phyloP scores from a whole-genome alignment of 768 basidiomycete genomes.

The Myochromella boudieri region DNA sequence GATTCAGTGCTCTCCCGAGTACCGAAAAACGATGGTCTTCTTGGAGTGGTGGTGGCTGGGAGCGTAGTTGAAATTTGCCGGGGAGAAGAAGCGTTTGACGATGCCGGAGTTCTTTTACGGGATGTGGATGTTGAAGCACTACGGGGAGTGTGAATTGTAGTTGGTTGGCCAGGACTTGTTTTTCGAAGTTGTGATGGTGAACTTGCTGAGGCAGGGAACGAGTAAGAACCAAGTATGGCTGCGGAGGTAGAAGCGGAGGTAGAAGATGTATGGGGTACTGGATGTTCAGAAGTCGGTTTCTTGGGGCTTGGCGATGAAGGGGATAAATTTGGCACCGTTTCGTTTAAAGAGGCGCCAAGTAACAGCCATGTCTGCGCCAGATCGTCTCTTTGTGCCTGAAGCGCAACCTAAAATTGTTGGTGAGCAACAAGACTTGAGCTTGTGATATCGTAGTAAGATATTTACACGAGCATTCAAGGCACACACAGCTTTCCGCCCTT shows the following conservation, averaged over 20 bases:
- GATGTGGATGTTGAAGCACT: slow-evolving; percentile 39
- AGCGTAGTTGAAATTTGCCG: slow-evolving; percentile 40
- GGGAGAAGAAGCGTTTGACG: slow-evolving; percentile 61
- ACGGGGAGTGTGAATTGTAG: slow-evolving; percentile 19
- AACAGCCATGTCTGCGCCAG: slow-evolving; percentile 71
- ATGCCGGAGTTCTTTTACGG: slow-evolving; percentile 53
- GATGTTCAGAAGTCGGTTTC: slow-evolving; percentile 9
- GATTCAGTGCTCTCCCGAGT: slow-evolving; percentile 35
- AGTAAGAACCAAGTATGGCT: slow-evolving; percentile 27
- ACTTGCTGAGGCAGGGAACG: slow-evolving; percentile 22
- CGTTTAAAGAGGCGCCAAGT: slow-evolving; percentile 53
- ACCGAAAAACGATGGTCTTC: slow-evolving; percentile 37
- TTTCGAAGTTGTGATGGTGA: slow-evolving; percentile 18
- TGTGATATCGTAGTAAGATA: neutral
- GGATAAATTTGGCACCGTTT: slow-evolving; percentile 42
- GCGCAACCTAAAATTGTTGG: slow-evolving; percentile 46
- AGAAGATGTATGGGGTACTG: too few relatives aligned
- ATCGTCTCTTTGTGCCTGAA: slow-evolving; percentile 52
- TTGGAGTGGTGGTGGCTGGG: slow-evolving; percentile 47
- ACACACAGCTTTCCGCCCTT: slow-evolving; percentile 49
- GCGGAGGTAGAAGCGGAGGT: slow-evolving; percentile 43
- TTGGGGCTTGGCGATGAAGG: slow-evolving; percentile 21
- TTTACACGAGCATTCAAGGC: slow-evolving; percentile 55
- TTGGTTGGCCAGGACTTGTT: slow-evolving; percentile 24
- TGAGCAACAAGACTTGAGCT: neutral